Base-by-base conservation (phyloP, 2,329 filamentous ascomycete genomes). In the Arthrobotrys entomopaga region DNA sequence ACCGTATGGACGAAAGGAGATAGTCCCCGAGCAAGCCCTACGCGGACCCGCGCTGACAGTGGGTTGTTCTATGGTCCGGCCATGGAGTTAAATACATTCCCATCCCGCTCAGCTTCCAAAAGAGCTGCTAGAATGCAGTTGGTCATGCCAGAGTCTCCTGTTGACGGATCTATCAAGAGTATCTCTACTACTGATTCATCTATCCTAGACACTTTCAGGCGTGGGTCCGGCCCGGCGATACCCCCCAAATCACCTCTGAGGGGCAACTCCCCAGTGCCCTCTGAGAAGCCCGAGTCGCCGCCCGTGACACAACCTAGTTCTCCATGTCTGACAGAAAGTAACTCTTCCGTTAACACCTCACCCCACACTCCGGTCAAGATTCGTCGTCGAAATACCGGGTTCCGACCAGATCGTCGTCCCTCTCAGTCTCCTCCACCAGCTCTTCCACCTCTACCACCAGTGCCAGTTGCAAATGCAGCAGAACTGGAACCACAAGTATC, bases 1-100 rank as follows among this genome's bases (percentile, higher is more conserved):
- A 74, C 24, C 2, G 56, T 74, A n/a, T 74, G 70, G 70, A 74
- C 46, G 19, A 74, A 74, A n/a, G 70, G 56, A 4, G 70, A 74
- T 38, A 74, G 70, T 29, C 70, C 70, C 7, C 65, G 65, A 43
- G 63, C 56, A 40, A 67, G 70, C 40, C 70, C 70, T 6, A 74
- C 67, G 29, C n/a, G 46, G 49, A 24, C 43, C 38, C 38, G 57
- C 26, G 57, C 13, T 2, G 57, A 63, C 10, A 54, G 65, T 53
- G 52, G 11, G 19, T 53, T 40, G 7, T 15, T 49, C n/a, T n/a
- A 61, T 24, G 22, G 13, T 2, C 40, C 24, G 1, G 16, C 52
- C 6, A 13, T 60, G 10, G 61, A 73, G 49, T 8, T 57, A 3
- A 26, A 60, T 20, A 56, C 54, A 0, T 61, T 65, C 11, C 67